Evolutionary conservation across 257 asterid genomes (phyloP), one percentile per base, ranked within the genome.

Genomic region (Petunia secreta): DNA sequence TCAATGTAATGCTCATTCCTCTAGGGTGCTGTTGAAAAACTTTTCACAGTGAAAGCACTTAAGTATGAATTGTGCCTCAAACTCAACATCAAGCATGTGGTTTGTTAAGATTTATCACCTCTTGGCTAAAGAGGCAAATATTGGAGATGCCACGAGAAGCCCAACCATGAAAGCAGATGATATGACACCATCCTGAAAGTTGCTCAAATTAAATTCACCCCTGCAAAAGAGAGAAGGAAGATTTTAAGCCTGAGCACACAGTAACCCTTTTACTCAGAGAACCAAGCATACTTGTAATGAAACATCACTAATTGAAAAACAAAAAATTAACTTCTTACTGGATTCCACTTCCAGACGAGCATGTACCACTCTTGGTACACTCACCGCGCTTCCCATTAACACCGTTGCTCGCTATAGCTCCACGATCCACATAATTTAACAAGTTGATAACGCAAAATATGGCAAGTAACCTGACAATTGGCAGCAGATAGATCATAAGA

Each of bases 151-250:
- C 80, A 92, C 92, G 69, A 96, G 96, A 85, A 96, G 97, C 60
- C 99, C 99, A 84, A 96, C 98, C 99, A 96, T 94, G 91, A 96
- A 96, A 81, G 97, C 98, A 79, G 99, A 96, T 38, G 99, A 94
- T 84, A 96, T 81, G 87, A 89, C 89, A 37, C 99, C 98, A 92
- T 96, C 99, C 89, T 96, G 89, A 89, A 94, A 96, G 87, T 96
- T 96, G 85, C 15, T 89, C 89, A 96, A 79, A 87, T 90, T 73
- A 86, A 96, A 96, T 16, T 86, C 96, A 46, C 98, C 98, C 95
- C 99, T 96, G 93, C 50, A 80, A 54, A 74, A 79, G 67, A 66
- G 15, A 87, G 59, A 71, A 71, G 25, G 25, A 25, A 25, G 11
- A 15, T 34, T 4, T 15, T 57, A 57, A 57, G 63, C n/a, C 16